phyloP scores from a whole-genome alignment of 2,329 filamentous ascomycete genomes.

The Alternaria gansuensis region DNA sequence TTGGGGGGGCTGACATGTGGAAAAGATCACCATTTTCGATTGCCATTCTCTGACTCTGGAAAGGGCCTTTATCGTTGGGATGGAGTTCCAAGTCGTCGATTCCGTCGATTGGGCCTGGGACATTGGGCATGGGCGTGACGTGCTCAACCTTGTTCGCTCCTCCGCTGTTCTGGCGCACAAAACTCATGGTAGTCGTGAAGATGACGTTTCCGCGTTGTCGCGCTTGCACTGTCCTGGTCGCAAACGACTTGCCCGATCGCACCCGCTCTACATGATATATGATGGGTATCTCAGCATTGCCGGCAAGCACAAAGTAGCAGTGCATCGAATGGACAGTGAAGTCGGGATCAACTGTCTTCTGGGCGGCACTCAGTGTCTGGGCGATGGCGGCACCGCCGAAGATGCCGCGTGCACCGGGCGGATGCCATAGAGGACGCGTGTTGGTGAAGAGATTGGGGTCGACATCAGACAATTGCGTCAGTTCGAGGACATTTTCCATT shows the following conservation, averaged over 20 bases:
- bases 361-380: slow-evolving; percentile 86
- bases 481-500: slow-evolving; percentile 89
- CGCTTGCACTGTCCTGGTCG: slow-evolving; percentile 95
- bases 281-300: slow-evolving; percentile 83
- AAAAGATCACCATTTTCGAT: slow-evolving; percentile 62
- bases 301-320: slow-evolving; percentile 97
- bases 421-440: slow-evolving; percentile 89
- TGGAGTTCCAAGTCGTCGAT: slow-evolving; percentile 45
- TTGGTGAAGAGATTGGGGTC: slow-evolving; percentile 94
- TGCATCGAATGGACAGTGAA: slow-evolving; percentile 96
- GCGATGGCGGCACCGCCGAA: slow-evolving; percentile 94
- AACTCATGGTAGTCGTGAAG: slow-evolving; percentile 94
- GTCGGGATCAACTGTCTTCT: slow-evolving; percentile 80
- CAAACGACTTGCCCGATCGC: slow-evolving; percentile 86
- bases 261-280: slow-evolving; percentile 96
- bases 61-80: slow-evolving; percentile 59
- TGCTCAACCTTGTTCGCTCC: slow-evolving; percentile 70
- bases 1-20: background rate
- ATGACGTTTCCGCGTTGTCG: slow-evolving; percentile 87
- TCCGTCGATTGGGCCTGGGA: slow-evolving; percentile 57
- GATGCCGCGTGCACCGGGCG: slow-evolving; percentile 88
- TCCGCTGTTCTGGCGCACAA: slow-evolving; percentile 72
- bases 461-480: slow-evolving; percentile 79
- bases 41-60: slow-evolving; percentile 65
- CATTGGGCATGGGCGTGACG: slow-evolving; percentile 63